Conservation (phyloP, 108 stramenopile genomes). For the Cylindrotheca closterium region DNA sequence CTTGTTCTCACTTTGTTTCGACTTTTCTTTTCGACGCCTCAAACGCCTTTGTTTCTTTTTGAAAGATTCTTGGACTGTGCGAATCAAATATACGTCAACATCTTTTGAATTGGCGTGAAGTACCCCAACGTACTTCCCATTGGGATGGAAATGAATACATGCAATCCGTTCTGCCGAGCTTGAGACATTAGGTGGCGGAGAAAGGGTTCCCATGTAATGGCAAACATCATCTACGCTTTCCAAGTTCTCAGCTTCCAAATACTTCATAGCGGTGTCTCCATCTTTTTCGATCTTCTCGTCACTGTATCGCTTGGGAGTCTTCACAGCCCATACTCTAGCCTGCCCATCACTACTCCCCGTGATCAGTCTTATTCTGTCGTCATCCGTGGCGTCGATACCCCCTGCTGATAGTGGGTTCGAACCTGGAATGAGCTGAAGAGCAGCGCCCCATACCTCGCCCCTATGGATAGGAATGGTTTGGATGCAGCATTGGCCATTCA, state of each 20-base stretch:
- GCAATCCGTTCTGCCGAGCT: constrained; percentile 63
- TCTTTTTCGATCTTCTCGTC: neutral
- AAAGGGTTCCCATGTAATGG: constrained; percentile 67
- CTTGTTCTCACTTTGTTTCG: constrained; percentile 36
- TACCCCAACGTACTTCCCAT: constrained; percentile 71
- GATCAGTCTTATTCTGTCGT: constrained; percentile 63
- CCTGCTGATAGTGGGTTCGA: constrained; percentile 11
- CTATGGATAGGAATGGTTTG: constrained; percentile 96
- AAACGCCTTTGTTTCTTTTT: constrained; percentile 86
- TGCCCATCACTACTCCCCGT: constrained; percentile 91
- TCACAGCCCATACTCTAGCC: constrained; percentile 75
- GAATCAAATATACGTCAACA: constrained; percentile 81
- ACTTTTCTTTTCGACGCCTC: constrained; percentile 64
- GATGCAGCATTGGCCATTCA: constrained; percentile 92
- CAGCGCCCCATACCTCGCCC: constrained; percentile 71
- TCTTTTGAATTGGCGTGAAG: constrained; percentile 69
- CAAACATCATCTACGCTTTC: constrained; percentile 55
- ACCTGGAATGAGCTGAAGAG: constrained; percentile 28
- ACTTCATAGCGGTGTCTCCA: constrained; percentile 1
- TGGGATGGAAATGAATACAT: constrained; percentile 73
- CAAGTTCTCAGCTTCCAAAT: constrained; percentile 14
- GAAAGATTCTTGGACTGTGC: constrained; percentile 60
- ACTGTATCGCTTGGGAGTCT: constrained; percentile 4
- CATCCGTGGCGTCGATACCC: constrained; percentile 22
- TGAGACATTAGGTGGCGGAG: constrained; percentile 59